Base-by-base conservation (phyloP, 1,284 basidiomycete species). In the Polyporus tsugae region DNA sequence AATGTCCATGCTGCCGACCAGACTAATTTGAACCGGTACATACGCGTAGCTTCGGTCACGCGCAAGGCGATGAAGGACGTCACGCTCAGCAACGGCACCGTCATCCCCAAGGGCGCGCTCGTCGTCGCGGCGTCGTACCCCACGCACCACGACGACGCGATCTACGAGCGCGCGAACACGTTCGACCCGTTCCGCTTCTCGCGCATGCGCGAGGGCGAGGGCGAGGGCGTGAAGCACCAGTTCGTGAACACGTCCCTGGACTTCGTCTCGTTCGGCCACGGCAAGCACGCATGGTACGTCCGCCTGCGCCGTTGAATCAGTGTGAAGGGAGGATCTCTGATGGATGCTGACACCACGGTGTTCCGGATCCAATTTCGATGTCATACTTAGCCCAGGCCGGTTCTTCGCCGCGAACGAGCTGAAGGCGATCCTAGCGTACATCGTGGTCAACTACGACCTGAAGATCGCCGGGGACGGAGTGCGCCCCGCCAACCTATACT, bases 371-470 rank as follows among this genome's bases (percentile, higher is more conserved):
- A n/a, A 25, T 41, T 19, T 15, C 13, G 4, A 9, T 29, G 35
- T 22, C 11, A 3, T 63, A n/a, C n/a, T n/a, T n/a, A 79, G 83
- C 67, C 84, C 84, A 5, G 84, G 83, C 1, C 78, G 84, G 4
- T 85, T 84, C 76, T 85, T 86, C 70, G 84, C 84, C 0, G 81
- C 80, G 15, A 82, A 79, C 66, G 82, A 82, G 72, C 74, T 87
- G 44, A 87, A 87, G 73, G 76, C 79, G 1, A 81, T 86, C 78
- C 70, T 87, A 39, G 83, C 82, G 6, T 78, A 85, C 64, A 72
- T 85, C 17, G 68, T 86, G 3, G 41, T 84, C 38, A 82, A 80
- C 60, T 87, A 86, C 72, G 86, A 87, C 67, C 70, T 87, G 41
- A 85, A 83, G 74, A 70, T 85, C 33, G 77, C 76, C 63, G 75